phyloP scores from a whole-genome alignment of 1,139 yeast species.

The Oligophagozyma castellii region DNA sequence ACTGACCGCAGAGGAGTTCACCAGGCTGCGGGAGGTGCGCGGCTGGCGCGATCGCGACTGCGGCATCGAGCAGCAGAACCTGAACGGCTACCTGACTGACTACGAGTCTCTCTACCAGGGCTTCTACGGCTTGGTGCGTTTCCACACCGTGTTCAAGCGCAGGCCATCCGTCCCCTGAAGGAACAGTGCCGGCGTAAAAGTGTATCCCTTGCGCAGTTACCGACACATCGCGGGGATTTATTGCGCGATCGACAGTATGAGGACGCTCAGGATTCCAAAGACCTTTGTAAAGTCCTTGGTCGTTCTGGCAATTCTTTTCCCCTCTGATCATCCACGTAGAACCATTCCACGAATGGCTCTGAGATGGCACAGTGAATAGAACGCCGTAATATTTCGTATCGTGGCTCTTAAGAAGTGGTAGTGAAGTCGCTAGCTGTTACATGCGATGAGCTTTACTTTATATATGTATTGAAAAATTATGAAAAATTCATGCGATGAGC shows the following conservation, averaged over 20 bases:
- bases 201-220: conserved; percentile 25
- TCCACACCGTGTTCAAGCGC: conserved; percentile 12
- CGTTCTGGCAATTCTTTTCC: not conserved
- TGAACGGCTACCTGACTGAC: conserved; percentile 50
- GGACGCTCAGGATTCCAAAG: conserved; percentile 26
- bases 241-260: conserved; percentile 22
- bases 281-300: conserved; percentile 13
- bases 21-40: conserved; percentile 33
- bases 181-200: not conserved
- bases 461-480: too few relatives aligned
- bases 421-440: too few relatives aligned
- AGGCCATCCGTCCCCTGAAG: too few relatives aligned
- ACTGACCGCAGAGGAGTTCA: conserved; percentile 50
- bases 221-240: conserved; percentile 18
- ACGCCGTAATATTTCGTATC: conserved; percentile 23
- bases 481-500: too few relatives aligned
- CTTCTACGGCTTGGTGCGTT: conserved; percentile 49
- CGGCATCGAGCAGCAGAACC: conserved; percentile 19
- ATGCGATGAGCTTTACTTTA: too few relatives aligned
- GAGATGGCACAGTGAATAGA: conserved; percentile 27
- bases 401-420: conserved; percentile 7
- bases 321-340: conserved; percentile 23
- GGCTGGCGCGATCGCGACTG: conserved; percentile 50
- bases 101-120: conserved; percentile 61
- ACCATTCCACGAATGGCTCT: conserved; percentile 6